Evolutionary conservation across 2,329 filamentous ascomycete genomes (phyloP).

Genomic region (Alternaria consortialis): DNA sequence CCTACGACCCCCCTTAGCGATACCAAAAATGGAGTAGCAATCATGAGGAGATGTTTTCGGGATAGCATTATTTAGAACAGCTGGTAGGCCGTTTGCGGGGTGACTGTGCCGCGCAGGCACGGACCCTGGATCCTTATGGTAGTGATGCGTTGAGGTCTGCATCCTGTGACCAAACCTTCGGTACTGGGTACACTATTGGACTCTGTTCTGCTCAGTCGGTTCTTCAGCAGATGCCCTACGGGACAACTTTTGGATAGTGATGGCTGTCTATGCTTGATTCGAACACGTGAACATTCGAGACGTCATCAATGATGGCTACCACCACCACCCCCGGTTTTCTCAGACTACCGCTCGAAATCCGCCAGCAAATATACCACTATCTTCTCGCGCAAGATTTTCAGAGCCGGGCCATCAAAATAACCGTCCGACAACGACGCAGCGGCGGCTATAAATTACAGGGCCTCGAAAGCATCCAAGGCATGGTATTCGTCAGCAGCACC

Average conservation of each 20-base stretch:
- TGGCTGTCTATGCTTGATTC: background rate
- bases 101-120: background rate
- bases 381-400: background rate
- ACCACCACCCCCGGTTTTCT: background rate
- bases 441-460: background rate
- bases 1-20: background rate
- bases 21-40: background rate
- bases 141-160: background rate
- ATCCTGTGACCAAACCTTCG: background rate
- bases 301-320: background rate
- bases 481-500: background rate
- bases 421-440: background rate
- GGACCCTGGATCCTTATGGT: background rate
- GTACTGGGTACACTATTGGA: background rate
- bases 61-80: background rate
- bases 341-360: conserved; percentile 4
- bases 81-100: background rate
- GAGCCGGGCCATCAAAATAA: background rate
- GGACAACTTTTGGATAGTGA: too few species aligned
- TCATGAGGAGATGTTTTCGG: background rate
- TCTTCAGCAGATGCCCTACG: background rate
- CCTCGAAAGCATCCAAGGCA: background rate
- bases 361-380: background rate
- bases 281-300: background rate
- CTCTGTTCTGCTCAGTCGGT: background rate